Evolutionary conservation across 495 filamentous ascomycete genomes (phyloP).

Genomic region (Astrocystis sublimbata): DNA sequence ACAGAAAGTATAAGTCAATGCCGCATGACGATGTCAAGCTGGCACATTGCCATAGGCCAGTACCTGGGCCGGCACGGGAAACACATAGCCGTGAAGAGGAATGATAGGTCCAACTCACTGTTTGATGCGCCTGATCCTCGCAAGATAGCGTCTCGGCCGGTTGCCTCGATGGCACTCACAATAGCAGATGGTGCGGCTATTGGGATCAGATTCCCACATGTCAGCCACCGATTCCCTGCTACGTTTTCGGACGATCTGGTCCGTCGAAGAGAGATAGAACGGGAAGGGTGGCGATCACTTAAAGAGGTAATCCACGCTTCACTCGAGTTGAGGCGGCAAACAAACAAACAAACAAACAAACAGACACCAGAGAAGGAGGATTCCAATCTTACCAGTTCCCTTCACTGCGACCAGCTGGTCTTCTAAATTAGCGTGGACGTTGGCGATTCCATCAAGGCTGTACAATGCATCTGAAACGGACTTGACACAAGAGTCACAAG

Average conservation of each 20-base stretch:
- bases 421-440: slow-evolving; percentile 63
- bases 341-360: not conserved
- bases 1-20: slow-evolving; percentile 10
- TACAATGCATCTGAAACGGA: slow-evolving; percentile 75
- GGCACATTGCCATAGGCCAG: not conserved
- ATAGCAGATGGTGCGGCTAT: slow-evolving; percentile 82
- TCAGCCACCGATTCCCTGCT: slow-evolving; percentile 15
- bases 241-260: slow-evolving; percentile 12
- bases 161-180: slow-evolving; percentile 81
- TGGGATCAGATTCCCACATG: slow-evolving; percentile 9
- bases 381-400: slow-evolving; percentile 57
- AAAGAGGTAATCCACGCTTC: not conserved
- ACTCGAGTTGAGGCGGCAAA: not conserved
- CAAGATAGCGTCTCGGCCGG: slow-evolving; percentile 90
- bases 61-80: not conserved
- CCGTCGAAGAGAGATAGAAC: not conserved
- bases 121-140: slow-evolving; percentile 84
- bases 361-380: not conserved
- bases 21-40: slow-evolving; percentile 14
- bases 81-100: slow-evolving; percentile 4
- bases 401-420: slow-evolving; percentile 69
- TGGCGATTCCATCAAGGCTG: slow-evolving; percentile 70
- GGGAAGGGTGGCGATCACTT: not conserved
- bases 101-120: slow-evolving; percentile 55
- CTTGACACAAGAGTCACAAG: slow-evolving; percentile 82